Evolutionary conservation across 306 rosid species (phyloP).

Genomic region (Castanea crenata): DNA sequence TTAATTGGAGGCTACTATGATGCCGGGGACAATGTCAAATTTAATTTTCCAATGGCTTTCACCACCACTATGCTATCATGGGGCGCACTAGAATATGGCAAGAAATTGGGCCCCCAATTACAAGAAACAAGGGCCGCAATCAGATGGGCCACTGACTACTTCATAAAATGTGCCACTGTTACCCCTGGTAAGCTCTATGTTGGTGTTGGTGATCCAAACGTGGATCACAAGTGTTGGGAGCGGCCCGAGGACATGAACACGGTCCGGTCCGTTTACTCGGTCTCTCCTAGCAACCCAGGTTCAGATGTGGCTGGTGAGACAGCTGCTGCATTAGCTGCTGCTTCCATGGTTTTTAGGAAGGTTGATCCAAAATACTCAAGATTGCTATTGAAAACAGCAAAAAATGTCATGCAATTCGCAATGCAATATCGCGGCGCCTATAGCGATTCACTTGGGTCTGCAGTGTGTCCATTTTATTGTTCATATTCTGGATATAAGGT

Average conservation of each 20-base stretch:
- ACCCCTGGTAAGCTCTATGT: constrained; percentile 76
- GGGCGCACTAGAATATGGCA: constrained; percentile 72
- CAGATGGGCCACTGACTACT: constrained; percentile 77
- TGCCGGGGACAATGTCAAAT: constrained; percentile 93
- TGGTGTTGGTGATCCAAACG: constrained; percentile 82
- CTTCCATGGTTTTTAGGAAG: constrained; percentile 69
- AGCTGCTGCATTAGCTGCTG: constrained; percentile 85
- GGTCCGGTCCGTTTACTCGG: constrained; percentile 52
- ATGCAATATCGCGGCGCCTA: constrained; percentile 66
- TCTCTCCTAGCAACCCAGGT: constrained; percentile 66
- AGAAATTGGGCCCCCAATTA: constrained; percentile 62
- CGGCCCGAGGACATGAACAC: constrained; percentile 95
- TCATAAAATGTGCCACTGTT: constrained; percentile 68
- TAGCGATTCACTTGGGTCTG: constrained; percentile 78
- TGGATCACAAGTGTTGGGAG: constrained; percentile 92
- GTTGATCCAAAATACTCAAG: constrained; percentile 66
- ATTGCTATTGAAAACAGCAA: constrained; percentile 54
- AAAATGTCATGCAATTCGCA: constrained; percentile 73
- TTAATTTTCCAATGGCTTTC: constrained; percentile 94
- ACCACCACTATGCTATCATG: constrained; percentile 91
- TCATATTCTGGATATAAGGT: constrained; percentile 94
- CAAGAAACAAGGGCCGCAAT: constrained; percentile 55
- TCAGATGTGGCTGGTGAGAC: constrained; percentile 95
- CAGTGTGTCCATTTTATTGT: constrained; percentile 94
- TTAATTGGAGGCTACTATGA: constrained; percentile 88